phyloP scores from a whole-genome alignment of 768 basidiomycete genomes.

The Lentinula aciculospora region DNA sequence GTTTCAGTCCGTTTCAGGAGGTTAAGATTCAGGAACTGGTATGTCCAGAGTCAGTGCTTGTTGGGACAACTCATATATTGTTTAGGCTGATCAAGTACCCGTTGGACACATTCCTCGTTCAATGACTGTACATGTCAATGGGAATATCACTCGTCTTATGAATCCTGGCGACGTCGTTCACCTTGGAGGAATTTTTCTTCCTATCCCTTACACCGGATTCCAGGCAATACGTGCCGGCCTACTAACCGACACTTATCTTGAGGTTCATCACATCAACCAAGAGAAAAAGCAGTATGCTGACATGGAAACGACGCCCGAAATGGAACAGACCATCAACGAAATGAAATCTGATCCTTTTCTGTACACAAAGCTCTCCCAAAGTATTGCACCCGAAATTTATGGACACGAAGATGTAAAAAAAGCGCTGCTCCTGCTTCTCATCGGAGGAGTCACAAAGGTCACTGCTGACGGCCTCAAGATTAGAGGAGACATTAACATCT shows the following conservation, averaged over 20 bases:
- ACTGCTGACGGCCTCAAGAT: conserved; percentile 99
- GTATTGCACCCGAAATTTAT: conserved; percentile 98
- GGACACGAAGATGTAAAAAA: conserved; percentile 98
- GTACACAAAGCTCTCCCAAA: conserved; percentile 83
- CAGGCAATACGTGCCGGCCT: conserved; percentile 96
- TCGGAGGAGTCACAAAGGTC: conserved; percentile 93
- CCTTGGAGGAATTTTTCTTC: conserved; percentile 94
- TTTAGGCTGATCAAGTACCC: conserved; percentile 94
- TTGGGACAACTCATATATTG: conserved; percentile 3
- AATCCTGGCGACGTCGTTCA: conserved; percentile 96
- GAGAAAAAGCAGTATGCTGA: conserved; percentile 97
- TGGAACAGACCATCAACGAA: conserved; percentile 60
- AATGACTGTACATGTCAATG: conserved; percentile 95
- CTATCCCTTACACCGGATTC: conserved; percentile 95
- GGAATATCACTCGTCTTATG: conserved; percentile 83
- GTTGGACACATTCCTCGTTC: conserved; percentile 98
- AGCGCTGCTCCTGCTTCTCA: conserved; percentile 83
- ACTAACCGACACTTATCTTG: conserved; percentile 95
- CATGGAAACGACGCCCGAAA: conserved; percentile 88
- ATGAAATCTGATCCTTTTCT: conserved; percentile 73
- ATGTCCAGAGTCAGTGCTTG: conserved; percentile 9
- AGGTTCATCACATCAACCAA: conserved; percentile 85
- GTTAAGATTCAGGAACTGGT: conserved; percentile 99
- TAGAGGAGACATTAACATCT: conserved; percentile 94
- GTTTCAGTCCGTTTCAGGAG: conserved; percentile 98